A percentile compares a stretch with the other conserved stretches of the same genome.
Evolutionary conservation across 1,284 basidiomycete genomes (phyloP).

Genomic region (Ganoderma boninense): DNA sequence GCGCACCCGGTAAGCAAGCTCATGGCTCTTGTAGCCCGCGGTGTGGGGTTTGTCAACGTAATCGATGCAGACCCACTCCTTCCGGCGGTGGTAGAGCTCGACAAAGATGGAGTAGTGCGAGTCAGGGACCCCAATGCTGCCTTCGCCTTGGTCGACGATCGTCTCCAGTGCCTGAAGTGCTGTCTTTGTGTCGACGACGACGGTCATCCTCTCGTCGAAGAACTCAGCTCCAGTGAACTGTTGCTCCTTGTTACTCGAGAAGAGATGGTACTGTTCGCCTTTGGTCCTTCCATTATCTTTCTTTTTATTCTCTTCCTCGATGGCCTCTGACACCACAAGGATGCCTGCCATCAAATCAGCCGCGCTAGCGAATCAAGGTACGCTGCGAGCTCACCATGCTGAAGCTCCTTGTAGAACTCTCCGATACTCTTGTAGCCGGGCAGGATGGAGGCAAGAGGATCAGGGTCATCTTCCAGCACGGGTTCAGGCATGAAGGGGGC

Average conservation of each 20-base stretch:
- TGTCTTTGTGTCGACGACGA: conserved; percentile 22
- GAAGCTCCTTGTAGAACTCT: conserved; percentile 24
- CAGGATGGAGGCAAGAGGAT: not conserved
- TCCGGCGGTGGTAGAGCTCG: conserved; percentile 27
- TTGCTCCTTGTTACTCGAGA: conserved; percentile 15
- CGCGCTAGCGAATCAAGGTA: not conserved
- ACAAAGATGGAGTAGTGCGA: conserved; percentile 35
- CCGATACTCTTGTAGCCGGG: conserved; percentile 19
- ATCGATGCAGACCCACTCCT: conserved; percentile 24
- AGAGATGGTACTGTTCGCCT: no score
- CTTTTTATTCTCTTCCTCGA: no score
- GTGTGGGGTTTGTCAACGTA: conserved; percentile 25
- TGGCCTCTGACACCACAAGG: not conserved
- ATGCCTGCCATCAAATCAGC: conserved; percentile 9
- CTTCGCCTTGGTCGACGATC: conserved; percentile 37
- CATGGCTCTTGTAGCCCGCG: conserved; percentile 7
- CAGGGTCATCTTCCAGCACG: not conserved
- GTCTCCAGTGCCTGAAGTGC: conserved; percentile 29
- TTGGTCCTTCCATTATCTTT: no score
- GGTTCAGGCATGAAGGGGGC: not conserved
- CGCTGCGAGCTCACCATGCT: conserved; percentile 13
- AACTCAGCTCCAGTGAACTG: conserved; percentile 29
- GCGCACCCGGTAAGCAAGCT: conserved; percentile 18
- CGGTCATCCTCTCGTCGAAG: conserved; percentile 28
- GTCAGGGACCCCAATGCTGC: conserved; percentile 26